Evolutionary conservation across 345 rosid species (phyloP).

Genomic region (Gossypium turneri): DNA sequence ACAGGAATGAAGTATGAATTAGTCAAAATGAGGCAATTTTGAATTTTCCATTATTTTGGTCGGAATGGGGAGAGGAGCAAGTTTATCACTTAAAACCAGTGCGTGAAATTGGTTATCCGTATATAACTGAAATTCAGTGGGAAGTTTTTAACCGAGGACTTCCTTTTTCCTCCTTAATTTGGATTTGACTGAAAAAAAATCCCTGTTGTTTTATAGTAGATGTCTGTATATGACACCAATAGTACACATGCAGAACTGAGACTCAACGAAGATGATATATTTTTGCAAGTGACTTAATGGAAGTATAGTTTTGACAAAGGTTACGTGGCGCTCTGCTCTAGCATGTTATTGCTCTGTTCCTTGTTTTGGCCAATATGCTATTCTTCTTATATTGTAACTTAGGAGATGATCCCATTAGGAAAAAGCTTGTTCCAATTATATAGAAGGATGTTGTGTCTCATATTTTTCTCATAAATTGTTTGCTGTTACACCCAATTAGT

Average conservation of each 20-base stretch:
- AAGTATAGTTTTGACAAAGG: neutral
- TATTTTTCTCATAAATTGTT: neutral
- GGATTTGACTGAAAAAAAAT: neutral
- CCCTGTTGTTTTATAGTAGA: neutral
- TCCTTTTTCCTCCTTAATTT: neutral
- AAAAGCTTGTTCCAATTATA: neutral
- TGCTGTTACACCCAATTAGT: neutral
- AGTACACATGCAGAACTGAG: neutral
- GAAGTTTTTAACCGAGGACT: neutral
- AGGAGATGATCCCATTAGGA: neutral
- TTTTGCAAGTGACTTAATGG: neutral
- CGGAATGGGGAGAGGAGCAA: neutral
- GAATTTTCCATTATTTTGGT: neutral
- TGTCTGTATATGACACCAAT: neutral
- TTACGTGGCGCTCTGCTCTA: neutral
- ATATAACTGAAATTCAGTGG: neutral
- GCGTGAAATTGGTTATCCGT: neutral
- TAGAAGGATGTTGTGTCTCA: neutral
- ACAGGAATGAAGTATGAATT: neutral
- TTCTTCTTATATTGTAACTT: neutral
- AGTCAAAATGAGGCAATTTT: neutral
- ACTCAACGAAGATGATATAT: neutral
- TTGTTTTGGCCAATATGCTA: neutral
- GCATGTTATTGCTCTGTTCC: neutral
- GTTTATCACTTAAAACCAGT: neutral